These are phyloP conservation scores for Nyssa sinensis DNA, from an alignment of 148 eudicot species.

Conservation along the genomic window DNA sequence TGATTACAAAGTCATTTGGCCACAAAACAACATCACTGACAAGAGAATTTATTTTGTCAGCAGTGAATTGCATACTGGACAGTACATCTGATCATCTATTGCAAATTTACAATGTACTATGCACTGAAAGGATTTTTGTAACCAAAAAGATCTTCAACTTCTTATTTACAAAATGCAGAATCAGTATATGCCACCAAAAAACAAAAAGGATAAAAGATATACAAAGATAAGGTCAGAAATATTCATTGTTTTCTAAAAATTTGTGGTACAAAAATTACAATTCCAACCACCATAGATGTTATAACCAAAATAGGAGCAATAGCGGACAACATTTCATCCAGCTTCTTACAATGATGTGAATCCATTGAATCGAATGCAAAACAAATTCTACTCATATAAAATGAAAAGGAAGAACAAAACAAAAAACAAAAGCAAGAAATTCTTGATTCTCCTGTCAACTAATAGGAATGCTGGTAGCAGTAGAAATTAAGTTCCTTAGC, in stretches of 20 bases:
- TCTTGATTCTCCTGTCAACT: slow-evolving; percentile 28
- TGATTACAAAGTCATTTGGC: neutral
- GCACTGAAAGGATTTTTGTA: neutral
- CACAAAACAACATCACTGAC: neutral
- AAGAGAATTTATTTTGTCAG: neutral
- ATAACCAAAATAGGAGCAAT: slow-evolving; percentile 24
- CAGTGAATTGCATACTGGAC: neutral
- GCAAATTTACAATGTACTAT: neutral
- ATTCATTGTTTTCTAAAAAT: slow-evolving; percentile 35
- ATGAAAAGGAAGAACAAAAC: slow-evolving; percentile 3
- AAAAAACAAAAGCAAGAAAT: neutral
- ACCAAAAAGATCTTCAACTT: neutral
- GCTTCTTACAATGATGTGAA: slow-evolving; percentile 42
- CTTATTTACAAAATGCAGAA: slow-evolving; percentile 10
- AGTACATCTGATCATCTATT: neutral
- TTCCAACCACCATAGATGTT: slow-evolving; percentile 12
- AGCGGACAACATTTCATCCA: slow-evolving; percentile 18
- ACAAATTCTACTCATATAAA: slow-evolving; percentile 2
- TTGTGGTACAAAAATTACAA: slow-evolving; percentile 32
- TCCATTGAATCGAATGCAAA: neutral
- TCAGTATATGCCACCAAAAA: neutral
- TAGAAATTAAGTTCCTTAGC: slow-evolving; percentile 53
- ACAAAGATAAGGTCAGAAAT: slow-evolving; percentile 21
- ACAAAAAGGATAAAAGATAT: slow-evolving; percentile 15
- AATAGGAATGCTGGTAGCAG: slow-evolving; percentile 37